Evolutionary conservation across 345 rosid genomes (phyloP), one percentile per base, ranked within the genome.

Genomic region (Eutrema yunnanense): DNA sequence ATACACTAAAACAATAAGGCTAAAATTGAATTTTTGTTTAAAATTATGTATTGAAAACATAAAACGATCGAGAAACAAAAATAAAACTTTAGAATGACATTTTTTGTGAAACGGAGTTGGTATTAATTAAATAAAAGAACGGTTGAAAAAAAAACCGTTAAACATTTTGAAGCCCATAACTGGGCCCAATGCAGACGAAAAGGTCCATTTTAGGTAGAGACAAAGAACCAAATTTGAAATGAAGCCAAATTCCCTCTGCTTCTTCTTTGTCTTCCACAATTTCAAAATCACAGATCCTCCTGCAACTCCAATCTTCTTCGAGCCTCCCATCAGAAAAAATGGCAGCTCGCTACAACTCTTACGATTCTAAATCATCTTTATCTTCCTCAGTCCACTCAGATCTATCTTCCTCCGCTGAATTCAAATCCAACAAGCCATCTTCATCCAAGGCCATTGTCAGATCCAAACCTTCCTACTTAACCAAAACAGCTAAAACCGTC

Each of bases 311-410:
- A 11, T 12, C 36, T 46, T 56, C 38, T 48, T 26, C 9, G 8
- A 71, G 19, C 54, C 9, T 64, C 5, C 36, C 6, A 13, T 0
- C 1, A 40, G n/a, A 3, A 0, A 0, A 37, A 71, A 86, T 86
- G 91, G 92, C 96, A 2, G 71, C 87, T 69, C 93, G 98, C 48
- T 92, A 90, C 88, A 85, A 73, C 16, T 84, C 92, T 22, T 89
- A 78, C 80, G 86, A 92, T 67, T 84, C 97, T 2, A 82, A 91
- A 54, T 85, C 95, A 26, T 88, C 97, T 40, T 58, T 89, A 71
- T 73, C 86, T 26, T 82, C 89, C 8, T 84, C 89, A 4, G 26
- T 66, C 67, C 71, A 81, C 70, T 86, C 90, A 6, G 92, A 89
- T 75, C 90, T 79, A 8, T 86, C 88, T 16, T 81, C 92, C 16